A percentile compares a stretch with the other conserved stretches of the same genome.
These are phyloP conservation scores for Myxozyma kluyveri DNA, from an alignment of 805 yeast genomes.

Conservation along the genomic window DNA sequence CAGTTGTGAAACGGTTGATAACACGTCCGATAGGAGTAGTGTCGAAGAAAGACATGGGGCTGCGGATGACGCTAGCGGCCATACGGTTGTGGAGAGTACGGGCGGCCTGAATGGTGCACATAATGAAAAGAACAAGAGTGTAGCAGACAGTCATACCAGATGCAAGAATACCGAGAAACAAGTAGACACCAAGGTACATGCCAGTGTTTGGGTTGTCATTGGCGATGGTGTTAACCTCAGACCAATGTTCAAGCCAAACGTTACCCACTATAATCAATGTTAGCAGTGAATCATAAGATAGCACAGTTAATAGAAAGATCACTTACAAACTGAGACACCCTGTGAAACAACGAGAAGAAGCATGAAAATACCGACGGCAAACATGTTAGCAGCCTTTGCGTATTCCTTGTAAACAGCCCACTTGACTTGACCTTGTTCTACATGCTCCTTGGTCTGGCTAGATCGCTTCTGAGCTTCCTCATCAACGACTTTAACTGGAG, in stretches of 20 bases:
- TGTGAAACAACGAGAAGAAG: constrained; percentile 44
- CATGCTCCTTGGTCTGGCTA: constrained; percentile 57
- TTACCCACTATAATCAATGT: constrained; percentile 46
- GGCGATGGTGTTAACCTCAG: constrained; percentile 72
- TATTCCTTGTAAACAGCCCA: constrained; percentile 82
- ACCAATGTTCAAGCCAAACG: constrained; percentile 97
- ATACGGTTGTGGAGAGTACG: constrained; percentile 63
- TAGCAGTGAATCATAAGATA: constrained; percentile 42
- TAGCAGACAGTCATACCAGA: constrained; percentile 62
- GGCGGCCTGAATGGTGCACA: constrained; percentile 82
- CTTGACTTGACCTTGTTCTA: constrained; percentile 91
- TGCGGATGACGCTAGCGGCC: constrained; percentile 71
- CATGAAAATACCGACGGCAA: constrained; percentile 60
- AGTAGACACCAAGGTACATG: constrained; percentile 71
- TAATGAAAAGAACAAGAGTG: constrained; percentile 69
- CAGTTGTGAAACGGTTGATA: constrained; percentile 86
- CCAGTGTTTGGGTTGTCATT: constrained; percentile 73
- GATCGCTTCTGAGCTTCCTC: constrained; percentile 31
- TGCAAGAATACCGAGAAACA: constrained; percentile 67
- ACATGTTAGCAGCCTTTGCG: constrained; percentile 81
- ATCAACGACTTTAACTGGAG: constrained; percentile 32
- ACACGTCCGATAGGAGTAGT: constrained; percentile 94
- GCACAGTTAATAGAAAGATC: constrained; percentile 56
- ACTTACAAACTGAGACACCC: constrained; percentile 33
- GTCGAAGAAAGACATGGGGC: constrained; percentile 95